Base-by-base conservation (phyloP, 1,139 yeast species). In the Protomyces inundatus region DNA sequence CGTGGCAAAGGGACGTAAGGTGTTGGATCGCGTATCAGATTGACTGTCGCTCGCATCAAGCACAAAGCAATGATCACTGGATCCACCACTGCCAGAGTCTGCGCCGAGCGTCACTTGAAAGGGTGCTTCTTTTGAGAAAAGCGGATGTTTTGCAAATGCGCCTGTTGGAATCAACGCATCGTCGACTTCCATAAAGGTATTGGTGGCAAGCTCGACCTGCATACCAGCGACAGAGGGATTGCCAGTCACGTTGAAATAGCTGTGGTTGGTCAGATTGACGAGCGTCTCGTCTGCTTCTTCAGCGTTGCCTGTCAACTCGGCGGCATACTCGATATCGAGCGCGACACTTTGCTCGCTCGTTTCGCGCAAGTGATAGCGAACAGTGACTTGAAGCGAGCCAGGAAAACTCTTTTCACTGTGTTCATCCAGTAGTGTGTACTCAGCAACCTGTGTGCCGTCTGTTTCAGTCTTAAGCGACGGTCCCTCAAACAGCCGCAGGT, bases 241-340 rank as follows among this genome's bases (percentile, higher is more conserved):
- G 9, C 66, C 69, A n/a, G 70, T 69, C 36, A 72, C 70, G 58
- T 73, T 73, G 36, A 39, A 60, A 55, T 84, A 85, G 16, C 85
- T 75, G 71, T 86, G 90, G 73, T 85, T 86, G 58, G 89, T 84
- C 72, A 86, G 75, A 70, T 83, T 82, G 60, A 85, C 77, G 36
- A 81, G 76, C 3, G 90, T 84, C 57, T 80, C 76, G 50, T 57
- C 56, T 3, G 54, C 56, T n/a, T 37, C 46, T 5, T 37, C 3
- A 2, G 33, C 60, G 16, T 65, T 62, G 1, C 68, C 68, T 6
- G 51, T 40, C 34, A 66, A 64, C 9, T 33, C 32, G 46, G 67
- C 67, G n/a, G 52, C 67, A 46, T 65, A 65, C 53, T 63, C 67
- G 39, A 67, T n/a, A 59, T 45, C 55, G 37, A 66, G 64, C 7